Conservation (phyloP, 306 rosid genomes). For the Pachyrhizus erosus region DNA sequence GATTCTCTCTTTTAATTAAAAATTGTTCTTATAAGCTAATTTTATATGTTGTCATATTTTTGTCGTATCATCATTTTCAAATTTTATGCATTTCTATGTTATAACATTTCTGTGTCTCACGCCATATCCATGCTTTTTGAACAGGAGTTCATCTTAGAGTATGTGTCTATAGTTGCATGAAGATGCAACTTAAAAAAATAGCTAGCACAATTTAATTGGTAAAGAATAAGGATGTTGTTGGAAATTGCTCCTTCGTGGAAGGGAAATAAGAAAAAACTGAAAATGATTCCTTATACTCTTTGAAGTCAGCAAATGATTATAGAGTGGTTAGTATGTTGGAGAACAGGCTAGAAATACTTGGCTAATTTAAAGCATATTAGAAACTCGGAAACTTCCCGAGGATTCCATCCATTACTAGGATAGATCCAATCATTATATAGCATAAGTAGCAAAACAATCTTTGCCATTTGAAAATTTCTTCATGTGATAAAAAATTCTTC, state of each 20-base stretch:
- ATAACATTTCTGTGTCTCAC: neutral
- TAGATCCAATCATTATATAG: neutral
- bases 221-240: neutral
- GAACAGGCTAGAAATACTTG: neutral
- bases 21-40: neutral
- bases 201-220: neutral
- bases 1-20: neutral
- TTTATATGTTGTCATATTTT: neutral
- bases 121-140: neutral
- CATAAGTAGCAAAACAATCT: neutral
- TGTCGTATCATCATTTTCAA: neutral
- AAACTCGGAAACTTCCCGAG: neutral
- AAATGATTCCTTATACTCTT: neutral
- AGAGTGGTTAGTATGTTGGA: neutral
- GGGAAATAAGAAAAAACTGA: neutral
- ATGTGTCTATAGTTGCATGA: constrained; percentile 11
- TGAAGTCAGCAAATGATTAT: neutral
- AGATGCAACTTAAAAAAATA: neutral
- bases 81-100: neutral
- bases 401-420: constrained; percentile 8
- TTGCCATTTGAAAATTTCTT: neutral
- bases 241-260: neutral
- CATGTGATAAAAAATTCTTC: neutral
- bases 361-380: neutral
- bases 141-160: neutral